Evolutionary conservation across 768 basidiomycete species (phyloP), one percentile per base, ranked within the genome.

Genomic region (Pulveroboletus sp.): DNA sequence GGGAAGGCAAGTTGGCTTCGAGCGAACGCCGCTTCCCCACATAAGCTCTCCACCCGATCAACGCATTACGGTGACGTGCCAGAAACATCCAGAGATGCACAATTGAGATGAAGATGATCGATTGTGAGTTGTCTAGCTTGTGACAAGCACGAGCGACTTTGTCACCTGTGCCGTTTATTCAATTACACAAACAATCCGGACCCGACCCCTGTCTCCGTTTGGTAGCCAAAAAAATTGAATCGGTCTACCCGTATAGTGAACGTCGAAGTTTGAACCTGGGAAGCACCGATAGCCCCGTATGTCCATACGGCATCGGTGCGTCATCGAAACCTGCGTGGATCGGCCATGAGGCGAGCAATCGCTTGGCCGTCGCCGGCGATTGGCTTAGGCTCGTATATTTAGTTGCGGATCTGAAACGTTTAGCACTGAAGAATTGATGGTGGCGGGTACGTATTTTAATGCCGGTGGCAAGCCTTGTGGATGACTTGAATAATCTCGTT

Each of bases 1-100:
- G 43, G 39, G 43, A 10, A 55, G 43, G 37, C 13, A 12, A 23
- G 35, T 32, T 43, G 5, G 7, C 46, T 2, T 35, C 23, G 42
- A 35, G 12, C 19, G 27, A 39, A 43, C 19, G 16, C n/a, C n/a
- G 34, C 35, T 30, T 35, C 45, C 40, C 45, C 34, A 24, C 11
- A 43, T 42, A 53, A 19, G 41, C 32, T 36, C 29, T 29, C 35
- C 24, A 17, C 44, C 41, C n/a, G 53, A 54, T 54, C 53, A 34
- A 11, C 10, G 24, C 40, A 24, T 46, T 46, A 30, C 27, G 30
- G 26, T 35, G 19, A 5, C n/a, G 17, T 19, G 34, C 27, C n/a
- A n/a, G n/a, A n/a, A n/a, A n/a, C n/a, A n/a, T 41, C 32, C 34
- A 30, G 40, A 42, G 27, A 42, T 27, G n/a, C 22, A 17, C 14